Percentiles rank a stretch among this genome's conserved stretches.
phyloP scores from a whole-genome alignment of 1,284 basidiomycete species.

The Wallemia hederae region DNA sequence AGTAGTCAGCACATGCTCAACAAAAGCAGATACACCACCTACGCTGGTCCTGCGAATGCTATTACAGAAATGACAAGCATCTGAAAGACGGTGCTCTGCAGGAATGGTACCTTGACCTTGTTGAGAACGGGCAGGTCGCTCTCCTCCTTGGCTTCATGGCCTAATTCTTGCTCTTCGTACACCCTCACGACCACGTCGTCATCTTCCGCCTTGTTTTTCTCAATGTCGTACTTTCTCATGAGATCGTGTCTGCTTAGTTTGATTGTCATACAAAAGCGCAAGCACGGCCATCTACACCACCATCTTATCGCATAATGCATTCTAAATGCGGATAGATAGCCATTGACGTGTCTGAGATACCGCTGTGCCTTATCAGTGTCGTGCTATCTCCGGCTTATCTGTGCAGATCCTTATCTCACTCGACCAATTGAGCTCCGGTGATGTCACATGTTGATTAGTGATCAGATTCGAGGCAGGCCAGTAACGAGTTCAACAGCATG shows the following conservation, averaged over 20 bases:
- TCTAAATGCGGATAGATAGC: no score
- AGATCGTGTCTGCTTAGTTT: neutral
- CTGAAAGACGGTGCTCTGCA: conserved; percentile 6
- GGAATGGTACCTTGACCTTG: neutral
- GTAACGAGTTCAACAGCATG: no score
- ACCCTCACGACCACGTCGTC: neutral
- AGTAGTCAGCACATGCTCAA: neutral
- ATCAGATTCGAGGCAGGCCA: no score
- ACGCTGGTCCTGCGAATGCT: conserved; percentile 1
- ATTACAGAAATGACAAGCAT: conserved; percentile 8
- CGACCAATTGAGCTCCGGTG: no score
- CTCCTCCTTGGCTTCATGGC: neutral
- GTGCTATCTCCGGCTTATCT: no score
- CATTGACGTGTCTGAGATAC: no score
- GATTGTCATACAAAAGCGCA: no score
- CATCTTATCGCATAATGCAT: no score
- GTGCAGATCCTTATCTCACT: no score
- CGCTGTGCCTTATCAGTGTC: no score
- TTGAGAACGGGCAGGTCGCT: neutral
- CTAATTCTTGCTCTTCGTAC: neutral
- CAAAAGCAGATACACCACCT: neutral
- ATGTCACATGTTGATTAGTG: no score
- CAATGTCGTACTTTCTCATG: conserved; percentile 6
- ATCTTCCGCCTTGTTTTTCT: conserved; percentile 7
- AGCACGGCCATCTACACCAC: no score